phyloP scores from a whole-genome alignment of 768 basidiomycete genomes.

The Hortiboletus flavorubellus region DNA sequence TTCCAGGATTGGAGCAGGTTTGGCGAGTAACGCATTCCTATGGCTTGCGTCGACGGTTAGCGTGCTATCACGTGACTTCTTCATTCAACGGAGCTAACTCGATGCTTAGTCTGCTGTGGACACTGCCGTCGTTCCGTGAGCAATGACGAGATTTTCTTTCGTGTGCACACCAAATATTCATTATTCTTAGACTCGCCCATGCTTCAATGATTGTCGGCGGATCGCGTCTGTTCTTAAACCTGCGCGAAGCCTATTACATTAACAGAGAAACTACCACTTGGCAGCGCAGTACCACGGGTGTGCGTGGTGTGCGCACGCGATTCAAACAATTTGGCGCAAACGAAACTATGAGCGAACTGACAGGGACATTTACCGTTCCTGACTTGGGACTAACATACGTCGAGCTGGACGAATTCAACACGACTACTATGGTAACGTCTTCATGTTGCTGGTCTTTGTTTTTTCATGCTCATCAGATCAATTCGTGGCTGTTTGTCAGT shows the following conservation, averaged over 20 bases:
- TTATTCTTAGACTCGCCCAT: neutral
- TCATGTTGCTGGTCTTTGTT: neutral
- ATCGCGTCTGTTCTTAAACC: neutral
- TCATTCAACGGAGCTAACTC: neutral
- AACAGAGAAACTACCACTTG: neutral
- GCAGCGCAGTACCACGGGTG: neutral
- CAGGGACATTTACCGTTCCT: neutral
- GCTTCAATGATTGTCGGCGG: neutral
- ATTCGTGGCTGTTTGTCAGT: neutral
- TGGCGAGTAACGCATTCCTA: neutral
- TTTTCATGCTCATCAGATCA: neutral
- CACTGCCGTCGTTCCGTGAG: neutral
- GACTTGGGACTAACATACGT: neutral
- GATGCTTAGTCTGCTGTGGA: neutral
- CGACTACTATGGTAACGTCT: neutral
- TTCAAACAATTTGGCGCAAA: neutral
- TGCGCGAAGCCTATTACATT: neutral
- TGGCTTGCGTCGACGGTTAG: neutral
- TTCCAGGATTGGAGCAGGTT: neutral
- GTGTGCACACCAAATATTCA: neutral
- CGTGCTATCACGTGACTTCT: no score
- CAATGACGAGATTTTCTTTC: neutral
- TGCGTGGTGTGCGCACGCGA: no score
- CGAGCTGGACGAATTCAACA: neutral
- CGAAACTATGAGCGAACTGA: neutral